Evolutionary conservation across 2,329 filamentous ascomycete species (phyloP).

Genomic region (Cytospora paraplurivora): DNA sequence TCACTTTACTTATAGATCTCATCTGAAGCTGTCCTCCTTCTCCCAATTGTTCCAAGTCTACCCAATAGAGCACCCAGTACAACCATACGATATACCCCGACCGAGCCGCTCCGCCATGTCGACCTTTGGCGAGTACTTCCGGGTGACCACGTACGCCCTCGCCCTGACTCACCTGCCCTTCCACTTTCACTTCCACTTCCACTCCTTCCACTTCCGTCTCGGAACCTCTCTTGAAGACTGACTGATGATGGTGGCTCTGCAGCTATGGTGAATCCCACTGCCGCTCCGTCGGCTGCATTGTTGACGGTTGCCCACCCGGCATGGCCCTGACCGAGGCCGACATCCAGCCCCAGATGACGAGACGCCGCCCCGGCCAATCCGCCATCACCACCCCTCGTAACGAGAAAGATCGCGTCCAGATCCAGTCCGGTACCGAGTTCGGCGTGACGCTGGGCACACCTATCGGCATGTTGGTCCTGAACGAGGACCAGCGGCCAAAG

Average conservation of each 20-base stretch:
- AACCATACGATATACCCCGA: not conserved
- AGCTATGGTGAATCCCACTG: constrained; percentile 88
- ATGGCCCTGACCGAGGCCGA: constrained; percentile 82
- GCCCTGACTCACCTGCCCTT: not conserved
- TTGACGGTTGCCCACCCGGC: constrained; percentile 88
- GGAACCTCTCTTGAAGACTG: not conserved
- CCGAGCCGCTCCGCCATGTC: constrained; percentile 62
- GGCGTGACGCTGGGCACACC: constrained; percentile 89
- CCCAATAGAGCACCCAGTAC: not conserved
- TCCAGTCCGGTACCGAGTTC: constrained; percentile 90
- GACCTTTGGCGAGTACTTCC: constrained; percentile 81
- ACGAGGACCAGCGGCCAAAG: constrained; percentile 89
- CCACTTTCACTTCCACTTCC: not conserved
- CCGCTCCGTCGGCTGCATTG: constrained; percentile 89
- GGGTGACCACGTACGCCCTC: constrained; percentile 73
- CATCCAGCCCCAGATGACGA: constrained; percentile 93
- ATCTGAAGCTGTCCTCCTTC: not conserved
- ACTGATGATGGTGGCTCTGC: constrained; percentile 29
- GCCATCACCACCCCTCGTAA: constrained; percentile 88
- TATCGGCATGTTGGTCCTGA: constrained; percentile 82
- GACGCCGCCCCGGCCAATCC: constrained; percentile 85
- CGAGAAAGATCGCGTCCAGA: constrained; percentile 88
- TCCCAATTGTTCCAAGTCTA: not conserved
- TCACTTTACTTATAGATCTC: not conserved
- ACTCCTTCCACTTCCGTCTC: not conserved